A percentile compares a stretch with the other conserved stretches of the same genome.
Evolutionary conservation across 495 filamentous ascomycete species (phyloP).

Genomic region (Podospora comata): DNA sequence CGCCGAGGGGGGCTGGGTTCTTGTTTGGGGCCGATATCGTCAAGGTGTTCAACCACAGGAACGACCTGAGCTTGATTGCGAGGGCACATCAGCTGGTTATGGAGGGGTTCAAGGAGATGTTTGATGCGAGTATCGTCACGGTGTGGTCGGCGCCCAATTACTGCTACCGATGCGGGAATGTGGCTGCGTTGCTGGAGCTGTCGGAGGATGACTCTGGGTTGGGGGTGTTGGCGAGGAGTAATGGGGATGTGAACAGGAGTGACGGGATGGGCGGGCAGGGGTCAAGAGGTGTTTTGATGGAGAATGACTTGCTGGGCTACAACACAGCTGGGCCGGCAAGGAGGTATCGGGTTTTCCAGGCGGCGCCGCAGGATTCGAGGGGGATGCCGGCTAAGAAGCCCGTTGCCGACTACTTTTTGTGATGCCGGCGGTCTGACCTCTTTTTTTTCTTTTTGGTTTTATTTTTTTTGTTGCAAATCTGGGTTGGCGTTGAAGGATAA

Average conservation of each 20-base stretch:
- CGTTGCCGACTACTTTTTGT: conserved; percentile 94
- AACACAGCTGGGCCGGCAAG: conserved; percentile 70
- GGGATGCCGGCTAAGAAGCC: conserved; percentile 99
- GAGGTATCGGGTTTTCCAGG: conserved; percentile 93
- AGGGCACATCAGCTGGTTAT: conserved; percentile 97
- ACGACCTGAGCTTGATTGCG: conserved; percentile 87
- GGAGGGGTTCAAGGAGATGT: conserved; percentile 99
- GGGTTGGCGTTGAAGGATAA: conserved; percentile 9
- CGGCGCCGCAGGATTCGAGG: conserved; percentile 90
- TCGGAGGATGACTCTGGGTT: conserved; percentile 76
- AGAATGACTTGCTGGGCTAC: conserved; percentile 40
- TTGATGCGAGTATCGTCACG: conserved; percentile 89
- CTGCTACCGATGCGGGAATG: conserved; percentile 96
- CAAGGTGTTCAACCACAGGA: conserved; percentile 88
- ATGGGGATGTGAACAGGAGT: conserved; percentile 69
- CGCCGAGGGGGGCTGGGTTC: conserved; percentile 91
- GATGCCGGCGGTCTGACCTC: conserved; percentile 11
- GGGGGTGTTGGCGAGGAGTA: conserved; percentile 73
- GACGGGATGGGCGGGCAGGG: conserved; percentile 27
- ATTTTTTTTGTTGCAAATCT: conserved; percentile 4
- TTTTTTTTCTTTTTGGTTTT: conserved; percentile 8
- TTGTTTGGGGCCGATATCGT: conserved; percentile 96
- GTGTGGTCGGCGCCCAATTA: conserved; percentile 98
- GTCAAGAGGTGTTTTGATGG: conserved; percentile 36
- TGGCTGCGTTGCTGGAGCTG: conserved; percentile 90